Conservation (phyloP, 805 yeast genomes). For the Cyberlindnera saturnus region DNA sequence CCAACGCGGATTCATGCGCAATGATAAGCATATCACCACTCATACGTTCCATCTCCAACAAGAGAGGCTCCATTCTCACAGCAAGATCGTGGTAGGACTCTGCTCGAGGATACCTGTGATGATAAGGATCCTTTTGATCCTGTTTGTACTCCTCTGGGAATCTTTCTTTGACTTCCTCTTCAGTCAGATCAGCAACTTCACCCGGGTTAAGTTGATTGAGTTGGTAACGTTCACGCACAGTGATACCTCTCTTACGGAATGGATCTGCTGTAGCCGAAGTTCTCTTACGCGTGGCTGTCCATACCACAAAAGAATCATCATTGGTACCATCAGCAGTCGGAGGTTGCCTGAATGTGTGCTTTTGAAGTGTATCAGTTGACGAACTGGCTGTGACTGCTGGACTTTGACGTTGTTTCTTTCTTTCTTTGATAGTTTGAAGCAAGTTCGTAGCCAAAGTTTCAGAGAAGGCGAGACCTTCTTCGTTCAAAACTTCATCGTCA, state of each 20-base stretch:
- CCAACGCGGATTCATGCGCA: constrained; percentile 86
- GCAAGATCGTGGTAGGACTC: constrained; percentile 97
- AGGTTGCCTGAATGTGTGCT: constrained; percentile 29
- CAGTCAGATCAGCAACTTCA: constrained; percentile 63
- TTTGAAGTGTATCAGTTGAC: constrained; percentile 12
- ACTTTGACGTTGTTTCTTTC: constrained; percentile 15
- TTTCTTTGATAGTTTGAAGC: constrained; percentile 26
- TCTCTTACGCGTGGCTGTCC: constrained; percentile 90
- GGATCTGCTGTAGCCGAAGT: constrained; percentile 74
- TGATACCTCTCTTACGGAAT: constrained; percentile 57
- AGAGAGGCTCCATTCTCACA: constrained; percentile 85
- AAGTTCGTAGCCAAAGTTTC: constrained; percentile 56
- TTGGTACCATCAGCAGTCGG: constrained; percentile 49
- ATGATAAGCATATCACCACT: constrained; percentile 82
- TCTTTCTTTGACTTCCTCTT: constrained; percentile 48
- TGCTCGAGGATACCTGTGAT: constrained; percentile 84
- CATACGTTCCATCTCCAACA: constrained; percentile 90
- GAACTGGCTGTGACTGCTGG: constrained; percentile 11
- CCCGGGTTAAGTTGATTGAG: constrained; percentile 89
- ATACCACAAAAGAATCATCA: constrained; percentile 68
- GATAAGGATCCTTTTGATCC: constrained; percentile 77
- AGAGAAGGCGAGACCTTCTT: constrained; percentile 67
- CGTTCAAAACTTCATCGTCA: constrained; percentile 77
- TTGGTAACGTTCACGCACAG: constrained; percentile 71
- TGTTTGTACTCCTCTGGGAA: constrained; percentile 68